These are phyloP conservation scores for Fusarium mundagurra DNA, from an alignment of 2,329 filamentous ascomycete genomes.

Conservation along the genomic window DNA sequence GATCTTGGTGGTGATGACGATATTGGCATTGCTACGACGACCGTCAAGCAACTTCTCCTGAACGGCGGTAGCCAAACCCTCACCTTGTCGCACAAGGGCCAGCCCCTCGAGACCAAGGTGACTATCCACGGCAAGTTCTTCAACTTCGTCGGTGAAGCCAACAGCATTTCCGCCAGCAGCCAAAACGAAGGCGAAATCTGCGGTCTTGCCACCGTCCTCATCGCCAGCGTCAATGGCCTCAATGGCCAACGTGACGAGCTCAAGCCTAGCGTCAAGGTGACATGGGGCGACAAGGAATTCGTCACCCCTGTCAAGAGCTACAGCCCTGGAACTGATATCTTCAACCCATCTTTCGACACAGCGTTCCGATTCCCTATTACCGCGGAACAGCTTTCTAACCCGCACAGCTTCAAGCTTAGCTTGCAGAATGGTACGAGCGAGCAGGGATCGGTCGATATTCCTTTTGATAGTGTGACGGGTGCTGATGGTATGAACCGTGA, in stretches of 20 bases:
- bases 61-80: slow-evolving; percentile 35
- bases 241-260: slow-evolving; percentile 40
- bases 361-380: slow-evolving; percentile 40
- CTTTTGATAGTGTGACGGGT: slow-evolving; percentile 16
- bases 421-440: slow-evolving; percentile 30
- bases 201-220: slow-evolving; percentile 38
- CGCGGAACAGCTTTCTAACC: slow-evolving; percentile 23
- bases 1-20: slow-evolving; percentile 39
- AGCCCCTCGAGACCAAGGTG: slow-evolving; percentile 30
- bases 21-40: slow-evolving; percentile 35
- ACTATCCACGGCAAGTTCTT: slow-evolving; percentile 38
- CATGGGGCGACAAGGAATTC: slow-evolving; percentile 40
- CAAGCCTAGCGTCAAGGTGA: slow-evolving; percentile 39
- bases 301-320: slow-evolving; percentile 37
- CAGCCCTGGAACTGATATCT: slow-evolving; percentile 38
- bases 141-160: slow-evolving; percentile 33
- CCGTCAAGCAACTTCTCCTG: slow-evolving; percentile 37
- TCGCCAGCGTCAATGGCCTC: slow-evolving; percentile 30
- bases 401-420: slow-evolving; percentile 26
- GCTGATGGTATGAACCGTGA: slow-evolving; percentile 22
- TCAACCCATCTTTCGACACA: slow-evolving; percentile 39
- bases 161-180: slow-evolving; percentile 26
- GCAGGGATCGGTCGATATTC: slow-evolving; percentile 28
- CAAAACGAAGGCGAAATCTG: slow-evolving; percentile 38
- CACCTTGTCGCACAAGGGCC: slow-evolving; percentile 31